Percentiles rank a stretch among this genome's conserved stretches.
phyloP scores from a whole-genome alignment of 106 monocot genomes.

The Dioscorea alata region DNA sequence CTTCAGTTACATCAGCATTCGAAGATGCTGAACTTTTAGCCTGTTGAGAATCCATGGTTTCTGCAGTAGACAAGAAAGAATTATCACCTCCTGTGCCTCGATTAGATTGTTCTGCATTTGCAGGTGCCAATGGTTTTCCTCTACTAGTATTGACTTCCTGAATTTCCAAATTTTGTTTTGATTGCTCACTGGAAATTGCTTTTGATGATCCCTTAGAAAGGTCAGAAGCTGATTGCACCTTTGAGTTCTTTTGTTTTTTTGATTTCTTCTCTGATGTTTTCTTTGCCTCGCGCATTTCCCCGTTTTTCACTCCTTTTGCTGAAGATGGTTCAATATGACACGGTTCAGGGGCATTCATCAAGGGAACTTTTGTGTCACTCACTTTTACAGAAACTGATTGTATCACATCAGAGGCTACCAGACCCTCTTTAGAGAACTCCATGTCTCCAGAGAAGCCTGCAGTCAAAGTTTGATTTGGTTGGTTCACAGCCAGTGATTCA shows the following conservation, averaged over 20 bases:
- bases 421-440: background rate
- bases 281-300: conserved; percentile 40
- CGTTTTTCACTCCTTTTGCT: conserved; percentile 27
- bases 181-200: conserved; percentile 13
- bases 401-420: conserved; percentile 6
- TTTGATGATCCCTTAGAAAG: conserved; percentile 39
- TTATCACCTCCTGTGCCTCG: conserved; percentile 1
- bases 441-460: conserved; percentile 6
- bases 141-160: conserved; percentile 17
- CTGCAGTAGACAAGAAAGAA: conserved; percentile 4
- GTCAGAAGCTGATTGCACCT: conserved; percentile 24
- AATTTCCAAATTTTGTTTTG: conserved; percentile 29
- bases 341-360: conserved; percentile 10
- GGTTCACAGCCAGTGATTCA: background rate
- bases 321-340: conserved; percentile 8
- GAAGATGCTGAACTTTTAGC: background rate
- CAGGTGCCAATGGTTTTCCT: conserved; percentile 8
- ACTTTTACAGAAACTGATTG: conserved; percentile 21
- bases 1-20: conserved; percentile 15
- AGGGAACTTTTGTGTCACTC: conserved; percentile 30
- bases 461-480: conserved; percentile 10
- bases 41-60: conserved; percentile 15
- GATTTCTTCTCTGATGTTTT: conserved; percentile 75
- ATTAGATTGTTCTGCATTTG: conserved; percentile 20
- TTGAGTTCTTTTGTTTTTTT: conserved; percentile 72